These are phyloP conservation scores for Camellia oleifera DNA, from an alignment of 179 eudicot genomes.

Conservation along the genomic window DNA sequence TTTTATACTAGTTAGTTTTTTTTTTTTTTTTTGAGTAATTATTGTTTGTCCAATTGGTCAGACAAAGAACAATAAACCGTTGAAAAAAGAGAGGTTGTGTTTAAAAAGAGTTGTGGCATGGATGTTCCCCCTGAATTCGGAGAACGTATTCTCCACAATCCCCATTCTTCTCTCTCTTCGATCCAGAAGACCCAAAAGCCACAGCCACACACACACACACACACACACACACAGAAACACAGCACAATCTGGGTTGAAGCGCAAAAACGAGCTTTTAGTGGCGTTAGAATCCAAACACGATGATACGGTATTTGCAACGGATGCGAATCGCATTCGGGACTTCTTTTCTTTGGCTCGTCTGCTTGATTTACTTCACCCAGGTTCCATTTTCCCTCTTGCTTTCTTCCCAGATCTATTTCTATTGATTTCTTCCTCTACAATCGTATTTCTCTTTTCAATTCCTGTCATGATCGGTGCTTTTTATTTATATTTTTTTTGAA, in stretches of 20 bases:
- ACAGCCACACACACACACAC: neutral
- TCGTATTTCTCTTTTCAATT: neutral
- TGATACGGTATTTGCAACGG: conserved; percentile 67
- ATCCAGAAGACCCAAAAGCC: neutral
- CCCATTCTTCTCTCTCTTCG: neutral
- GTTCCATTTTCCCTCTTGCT: conserved; percentile 25
- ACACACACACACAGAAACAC: neutral
- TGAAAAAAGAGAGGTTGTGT: neutral
- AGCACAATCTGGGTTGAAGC: neutral
- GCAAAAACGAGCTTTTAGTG: neutral
- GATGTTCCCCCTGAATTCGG: neutral
- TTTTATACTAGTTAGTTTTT: too few species aligned
- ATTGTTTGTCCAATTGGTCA: neutral
- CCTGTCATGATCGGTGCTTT: neutral
- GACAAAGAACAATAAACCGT: neutral
- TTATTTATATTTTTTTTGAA: neutral
- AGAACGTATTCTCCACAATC: neutral
- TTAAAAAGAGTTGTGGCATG: neutral
- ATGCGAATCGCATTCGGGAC: conserved; percentile 69
- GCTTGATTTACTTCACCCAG: conserved; percentile 96
- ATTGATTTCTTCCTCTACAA: neutral
- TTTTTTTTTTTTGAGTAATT: too few species aligned
- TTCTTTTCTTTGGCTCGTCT: conserved; percentile 87
- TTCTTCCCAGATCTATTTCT: conserved; percentile 3
- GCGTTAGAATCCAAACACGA: conserved; percentile 14